phyloP scores from a whole-genome alignment of 176 grass and related monocot genomes.

The Zea mays region Zm-B73-REFERENCE-NAM-5.0 NC_050102.1:20891501-20892000 shows the following conservation, averaged over 20 bases:
- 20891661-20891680: conserved; percentile 24
- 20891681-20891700: conserved; percentile 17
- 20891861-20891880: background rate
- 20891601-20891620: conserved; percentile 28
- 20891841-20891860: no score
- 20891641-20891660: background rate
- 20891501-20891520: background rate
- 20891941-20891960: background rate
- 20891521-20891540: background rate
- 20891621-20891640: background rate
- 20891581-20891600: conserved; percentile 23
- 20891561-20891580: background rate
- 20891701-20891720: conserved; percentile 2
- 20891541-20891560: background rate
- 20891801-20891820: background rate
- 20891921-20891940: background rate
- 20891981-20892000: background rate
- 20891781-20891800: background rate
- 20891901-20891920: background rate
- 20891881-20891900: background rate
- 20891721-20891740: background rate
- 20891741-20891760: background rate
- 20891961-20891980: background rate
- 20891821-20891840: background rate
- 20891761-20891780: background rate